Evolutionary conservation across 805 yeast species (phyloP), one percentile per base, ranked within the genome.

Genomic region (Candida sanyiensis): DNA sequence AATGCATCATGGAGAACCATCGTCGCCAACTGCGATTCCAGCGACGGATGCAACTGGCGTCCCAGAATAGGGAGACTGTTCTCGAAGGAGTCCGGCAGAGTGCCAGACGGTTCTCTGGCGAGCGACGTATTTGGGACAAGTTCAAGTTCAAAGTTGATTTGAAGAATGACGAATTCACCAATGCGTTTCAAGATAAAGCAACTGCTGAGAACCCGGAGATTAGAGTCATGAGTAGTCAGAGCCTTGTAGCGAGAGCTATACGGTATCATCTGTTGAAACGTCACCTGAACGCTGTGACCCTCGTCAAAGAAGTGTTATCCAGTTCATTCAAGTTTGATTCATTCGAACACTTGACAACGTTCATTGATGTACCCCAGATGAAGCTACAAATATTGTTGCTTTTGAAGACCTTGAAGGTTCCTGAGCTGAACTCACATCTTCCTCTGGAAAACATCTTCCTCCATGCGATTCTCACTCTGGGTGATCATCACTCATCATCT

Each of bases 51-150:
- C 26, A 31, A 2, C 13, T 12, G 8, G 44, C 44, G 19, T 16
- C 22, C 3, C 11, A 16, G 11, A 40, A 40, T 3, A 36, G 44
- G 23, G 9, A 33, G 5, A 17, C 10, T 7, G 2, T 18, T 2
- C 13, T 40, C 3, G 17, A 26, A 11, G 35, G 24, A 9, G 19
- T 21, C 13, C 32, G 19, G 17, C 32, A 28, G 4, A 29, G 25
- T 16, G 44, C 44, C 6, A 36, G 44, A 26, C 27, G 37, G 20
- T 25, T 40, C 12, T 33, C 37, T 9, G 26, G 16, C 15, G 39
- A 40, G 10, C 13, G 16, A 3, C 31, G 31, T 17, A 23, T 36
- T 5, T 40, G 27, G 23, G 29, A 20, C 2, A 40, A 19, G 33
- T 40, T 31, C 29, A 40, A 40, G 29, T 17, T 36, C 3, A 17